These are phyloP conservation scores for Atkinsonella hypoxylon DNA, from an alignment of 2,329 filamentous ascomycete genomes.

Conservation along the genomic window DNA sequence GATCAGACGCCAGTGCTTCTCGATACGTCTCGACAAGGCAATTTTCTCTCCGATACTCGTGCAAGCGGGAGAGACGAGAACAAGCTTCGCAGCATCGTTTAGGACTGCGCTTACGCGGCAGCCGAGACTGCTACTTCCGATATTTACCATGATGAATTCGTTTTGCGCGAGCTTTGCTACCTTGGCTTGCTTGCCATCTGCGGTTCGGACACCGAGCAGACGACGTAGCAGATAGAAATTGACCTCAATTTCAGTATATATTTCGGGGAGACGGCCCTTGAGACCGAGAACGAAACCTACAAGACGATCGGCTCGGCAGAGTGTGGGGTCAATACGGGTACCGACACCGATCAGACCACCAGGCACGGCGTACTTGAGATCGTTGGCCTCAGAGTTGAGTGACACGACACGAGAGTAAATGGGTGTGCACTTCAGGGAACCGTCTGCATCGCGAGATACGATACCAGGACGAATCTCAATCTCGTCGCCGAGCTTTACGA, in stretches of 20 bases:
- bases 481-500: slow-evolving; percentile 93
- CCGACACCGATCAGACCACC: slow-evolving; percentile 97
- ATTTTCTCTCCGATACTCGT: slow-evolving; percentile 98
- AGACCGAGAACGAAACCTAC: slow-evolving; percentile 96
- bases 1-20: slow-evolving; percentile 97
- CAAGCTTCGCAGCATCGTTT: slow-evolving; percentile 92
- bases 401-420: slow-evolving; percentile 94
- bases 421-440: slow-evolving; percentile 89
- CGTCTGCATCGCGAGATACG: slow-evolving; percentile 86
- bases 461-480: slow-evolving; percentile 99
- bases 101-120: slow-evolving; percentile 93
- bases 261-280: slow-evolving; percentile 84
- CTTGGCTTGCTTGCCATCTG: slow-evolving; percentile 98
- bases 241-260: slow-evolving; percentile 97
- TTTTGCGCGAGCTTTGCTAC: slow-evolving; percentile 97
- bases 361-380: slow-evolving; percentile 94
- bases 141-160: slow-evolving; percentile 99
- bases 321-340: slow-evolving; percentile 91
- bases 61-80: slow-evolving; percentile 86
- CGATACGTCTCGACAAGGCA: slow-evolving; percentile 87
- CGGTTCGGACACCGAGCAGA: slow-evolving; percentile 90
- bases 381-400: slow-evolving; percentile 95
- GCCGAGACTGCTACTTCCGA: slow-evolving; percentile 80
- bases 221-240: slow-evolving; percentile 97
- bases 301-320: slow-evolving; percentile 96